phyloP scores from a whole-genome alignment of 192 early-diverging fungal genomes.

The Allomyces macrogynus region DNA sequence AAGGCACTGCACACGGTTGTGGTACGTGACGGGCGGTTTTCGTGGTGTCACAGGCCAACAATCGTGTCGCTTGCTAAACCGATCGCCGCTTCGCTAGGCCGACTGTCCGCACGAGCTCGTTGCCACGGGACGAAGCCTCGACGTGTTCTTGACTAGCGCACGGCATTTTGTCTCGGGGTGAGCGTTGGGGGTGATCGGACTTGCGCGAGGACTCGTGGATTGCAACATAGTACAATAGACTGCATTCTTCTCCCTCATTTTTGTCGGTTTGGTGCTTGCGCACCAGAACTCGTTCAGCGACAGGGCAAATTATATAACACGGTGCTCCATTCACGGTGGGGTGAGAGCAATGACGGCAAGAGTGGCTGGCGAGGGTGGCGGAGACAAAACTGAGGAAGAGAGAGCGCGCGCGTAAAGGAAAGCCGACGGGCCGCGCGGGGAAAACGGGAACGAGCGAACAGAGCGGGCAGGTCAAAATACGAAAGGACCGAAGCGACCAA shows the following conservation, averaged over 20 bases:
- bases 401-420: too few relatives aligned
- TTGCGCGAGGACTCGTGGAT: too few relatives aligned
- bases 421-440: too few relatives aligned
- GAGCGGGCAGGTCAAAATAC: not conserved
- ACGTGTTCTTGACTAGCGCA: not conserved
- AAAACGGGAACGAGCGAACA: too few relatives aligned
- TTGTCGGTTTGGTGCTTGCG: not conserved
- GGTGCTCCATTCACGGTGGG: too few relatives aligned
- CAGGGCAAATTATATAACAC: too few relatives aligned
- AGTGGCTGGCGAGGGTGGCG: too few relatives aligned
- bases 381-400: too few relatives aligned
- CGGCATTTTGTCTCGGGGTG: too few relatives aligned
- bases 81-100: not conserved
- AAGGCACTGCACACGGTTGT: conserved; percentile 13
- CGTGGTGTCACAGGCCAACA: not conserved
- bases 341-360: too few relatives aligned
- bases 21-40: conserved; percentile 3
- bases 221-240: too few relatives aligned
- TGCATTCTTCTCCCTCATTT: not conserved
- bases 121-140: not conserved
- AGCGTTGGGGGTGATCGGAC: too few relatives aligned
- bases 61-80: not conserved
- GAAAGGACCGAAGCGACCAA: not conserved
- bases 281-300: not conserved
- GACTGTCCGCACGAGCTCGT: not conserved